phyloP scores from a whole-genome alignment of 2,329 filamentous ascomycete genomes.

The Talaromyces pinophilus region DNA sequence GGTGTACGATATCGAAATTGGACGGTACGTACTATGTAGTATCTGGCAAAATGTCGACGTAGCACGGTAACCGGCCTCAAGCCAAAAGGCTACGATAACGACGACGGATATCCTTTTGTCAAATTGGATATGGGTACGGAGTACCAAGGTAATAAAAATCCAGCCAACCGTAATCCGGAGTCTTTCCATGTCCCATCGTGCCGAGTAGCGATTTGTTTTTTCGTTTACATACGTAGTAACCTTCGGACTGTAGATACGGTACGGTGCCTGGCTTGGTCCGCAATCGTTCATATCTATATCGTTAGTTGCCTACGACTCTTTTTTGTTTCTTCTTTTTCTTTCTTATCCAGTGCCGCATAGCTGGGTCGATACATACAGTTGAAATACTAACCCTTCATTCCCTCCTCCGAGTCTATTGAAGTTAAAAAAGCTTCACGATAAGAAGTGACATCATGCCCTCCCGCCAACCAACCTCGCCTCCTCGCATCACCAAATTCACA shows the following conservation, averaged over 20 bases:
- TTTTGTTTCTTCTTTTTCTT: background rate
- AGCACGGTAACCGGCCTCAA: constrained; percentile 1
- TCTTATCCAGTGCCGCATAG: constrained; percentile 14
- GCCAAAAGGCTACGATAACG: background rate
- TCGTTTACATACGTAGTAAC: background rate
- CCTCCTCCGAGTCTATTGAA: background rate
- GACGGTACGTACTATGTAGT: constrained; percentile 8
- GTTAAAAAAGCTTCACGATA: background rate
- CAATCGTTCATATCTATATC: constrained; percentile 14
- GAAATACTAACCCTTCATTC: background rate
- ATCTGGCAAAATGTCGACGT: constrained; percentile 12
- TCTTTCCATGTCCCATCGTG: constrained; percentile 13
- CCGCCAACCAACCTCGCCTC: constrained; percentile 29
- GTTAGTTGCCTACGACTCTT: background rate
- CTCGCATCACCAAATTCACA: constrained; percentile 77
- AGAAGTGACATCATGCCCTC: constrained; percentile 38
- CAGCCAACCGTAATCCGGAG: constrained; percentile 7
- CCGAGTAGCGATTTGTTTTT: constrained; percentile 13
- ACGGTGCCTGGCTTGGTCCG: constrained; percentile 4
- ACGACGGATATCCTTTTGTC: background rate
- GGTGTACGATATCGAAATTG: background rate
- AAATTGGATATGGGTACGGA: background rate
- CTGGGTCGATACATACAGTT: background rate
- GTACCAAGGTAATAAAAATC: background rate
- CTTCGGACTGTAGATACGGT: constrained; percentile 9